phyloP scores from a whole-genome alignment of 2,329 filamentous ascomycete genomes.

The Lomentospora prolificans region DNA sequence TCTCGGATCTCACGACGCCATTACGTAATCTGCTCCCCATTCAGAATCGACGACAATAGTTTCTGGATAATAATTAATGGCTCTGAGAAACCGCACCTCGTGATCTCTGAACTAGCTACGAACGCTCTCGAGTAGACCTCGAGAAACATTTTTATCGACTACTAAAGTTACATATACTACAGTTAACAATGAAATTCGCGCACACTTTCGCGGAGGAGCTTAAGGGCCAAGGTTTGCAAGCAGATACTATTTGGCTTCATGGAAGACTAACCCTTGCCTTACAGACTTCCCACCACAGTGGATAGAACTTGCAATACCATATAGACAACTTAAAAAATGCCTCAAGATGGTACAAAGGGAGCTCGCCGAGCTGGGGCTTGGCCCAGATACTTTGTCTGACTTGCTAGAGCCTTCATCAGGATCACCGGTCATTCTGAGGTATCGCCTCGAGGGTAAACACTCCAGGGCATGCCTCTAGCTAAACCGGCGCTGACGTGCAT shows the following conservation, averaged over 20 bases:
- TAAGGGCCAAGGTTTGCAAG: conserved; percentile 42
- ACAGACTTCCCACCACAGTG: conserved; percentile 63
- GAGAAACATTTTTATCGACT: too few relatives aligned
- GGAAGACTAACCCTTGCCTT: not conserved
- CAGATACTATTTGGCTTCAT: not conserved
- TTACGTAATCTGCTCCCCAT: too few relatives aligned
- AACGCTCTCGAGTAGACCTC: too few relatives aligned
- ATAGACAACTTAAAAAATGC: conserved; percentile 79
- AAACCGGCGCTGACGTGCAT: not conserved
- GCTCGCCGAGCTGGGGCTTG: conserved; percentile 60
- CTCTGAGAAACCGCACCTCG: too few relatives aligned
- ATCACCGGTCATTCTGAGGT: conserved; percentile 38
- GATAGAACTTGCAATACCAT: conserved; percentile 70
- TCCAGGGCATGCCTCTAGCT: not conserved
- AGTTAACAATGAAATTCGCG: conserved; percentile 79
- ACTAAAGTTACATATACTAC: too few relatives aligned
- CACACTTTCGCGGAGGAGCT: conserved; percentile 66
- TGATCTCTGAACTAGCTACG: too few relatives aligned
- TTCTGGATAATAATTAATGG: too few relatives aligned
- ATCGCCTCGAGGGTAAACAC: conserved; percentile 41
- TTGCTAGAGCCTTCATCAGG: conserved; percentile 45
- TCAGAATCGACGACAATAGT: too few relatives aligned
- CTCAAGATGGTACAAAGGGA: conserved; percentile 71
- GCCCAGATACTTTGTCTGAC: conserved; percentile 57
- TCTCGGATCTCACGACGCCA: too few relatives aligned